Evolutionary conservation across 371 early-diverging fungal species (phyloP).

Genomic region (Paraphysoderma sedebokerense): DNA sequence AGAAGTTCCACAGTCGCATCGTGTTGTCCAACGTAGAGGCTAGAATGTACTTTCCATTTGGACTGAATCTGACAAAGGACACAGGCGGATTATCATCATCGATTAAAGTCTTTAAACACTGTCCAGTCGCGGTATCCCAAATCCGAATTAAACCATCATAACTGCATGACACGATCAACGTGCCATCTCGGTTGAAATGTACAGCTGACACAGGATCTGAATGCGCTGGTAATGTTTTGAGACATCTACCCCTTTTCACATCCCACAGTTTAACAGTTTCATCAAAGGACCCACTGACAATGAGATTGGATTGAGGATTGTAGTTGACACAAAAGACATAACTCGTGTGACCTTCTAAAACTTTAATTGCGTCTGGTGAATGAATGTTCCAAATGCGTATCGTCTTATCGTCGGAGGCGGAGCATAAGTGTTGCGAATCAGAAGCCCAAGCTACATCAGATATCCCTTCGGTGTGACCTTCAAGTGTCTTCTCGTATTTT

Average conservation of each 20-base stretch:
- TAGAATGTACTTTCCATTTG: constrained; percentile 94
- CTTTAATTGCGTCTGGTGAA: constrained; percentile 23
- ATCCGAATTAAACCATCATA: constrained; percentile 94
- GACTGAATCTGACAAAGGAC: constrained; percentile 93
- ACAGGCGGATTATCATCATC: constrained; percentile 86
- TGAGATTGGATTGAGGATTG: constrained; percentile 77
- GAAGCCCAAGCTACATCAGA: constrained; percentile 92
- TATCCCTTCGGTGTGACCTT: constrained; percentile 87
- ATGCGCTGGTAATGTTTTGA: constrained; percentile 82
- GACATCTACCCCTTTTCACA: constrained; percentile 76
- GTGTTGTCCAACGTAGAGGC: constrained; percentile 85
- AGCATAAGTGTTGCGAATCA: constrained; percentile 70
- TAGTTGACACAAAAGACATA: constrained; percentile 95
- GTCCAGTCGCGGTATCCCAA: constrained; percentile 91
- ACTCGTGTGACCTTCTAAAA: constrained; percentile 79
- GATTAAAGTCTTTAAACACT: constrained; percentile 86
- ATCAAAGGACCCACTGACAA: constrained; percentile 96
- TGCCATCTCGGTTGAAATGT: constrained; percentile 91
- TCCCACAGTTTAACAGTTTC: constrained; percentile 96
- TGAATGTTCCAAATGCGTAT: constrained; percentile 71
- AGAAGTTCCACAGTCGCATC: constrained; percentile 84
- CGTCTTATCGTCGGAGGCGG: constrained; percentile 89
- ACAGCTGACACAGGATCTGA: constrained; percentile 91
- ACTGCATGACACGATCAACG: constrained; percentile 85
- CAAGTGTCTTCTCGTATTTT: constrained; percentile 61